Conservation (phyloP, 371 early-diverging fungal genomes). For the Phascolomyces articulosus region DNA sequence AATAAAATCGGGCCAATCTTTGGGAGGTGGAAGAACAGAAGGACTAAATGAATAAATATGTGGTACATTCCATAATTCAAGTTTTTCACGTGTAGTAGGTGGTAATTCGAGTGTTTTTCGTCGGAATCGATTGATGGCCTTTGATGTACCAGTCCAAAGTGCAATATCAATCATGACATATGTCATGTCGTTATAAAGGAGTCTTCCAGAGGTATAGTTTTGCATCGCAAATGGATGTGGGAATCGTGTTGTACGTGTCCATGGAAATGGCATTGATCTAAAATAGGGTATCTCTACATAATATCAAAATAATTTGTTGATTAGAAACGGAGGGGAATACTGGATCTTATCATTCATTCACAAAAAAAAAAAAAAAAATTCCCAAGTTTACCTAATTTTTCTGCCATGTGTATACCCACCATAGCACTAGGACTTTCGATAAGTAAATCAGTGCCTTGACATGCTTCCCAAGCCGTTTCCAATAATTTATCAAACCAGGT, state of each 20-base stretch:
- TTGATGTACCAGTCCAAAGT: constrained; percentile 69
- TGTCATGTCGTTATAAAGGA: constrained; percentile 81
- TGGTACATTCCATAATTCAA: constrained; percentile 64
- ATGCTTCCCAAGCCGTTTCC: constrained; percentile 66
- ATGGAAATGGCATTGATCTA: constrained; percentile 79
- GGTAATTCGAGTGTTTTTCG: constrained; percentile 56
- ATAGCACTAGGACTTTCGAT: constrained; percentile 80
- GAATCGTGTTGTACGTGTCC: constrained; percentile 75
- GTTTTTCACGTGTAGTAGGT: constrained; percentile 51
- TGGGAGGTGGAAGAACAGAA: constrained; percentile 66
- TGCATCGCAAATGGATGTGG: constrained; percentile 83
- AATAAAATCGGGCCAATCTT: constrained; percentile 81
- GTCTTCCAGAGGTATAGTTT: constrained; percentile 57
- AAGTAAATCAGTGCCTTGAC: constrained; percentile 73
- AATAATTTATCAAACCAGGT: constrained; percentile 77
- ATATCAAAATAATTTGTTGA: too few relatives aligned
- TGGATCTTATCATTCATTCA: neutral
- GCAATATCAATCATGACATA: constrained; percentile 78
- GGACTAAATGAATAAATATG: constrained; percentile 80
- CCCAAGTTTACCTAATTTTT: constrained; percentile 61
- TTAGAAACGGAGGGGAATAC: neutral
- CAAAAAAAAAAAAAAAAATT: neutral
- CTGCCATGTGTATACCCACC: constrained; percentile 81
- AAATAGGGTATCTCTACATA: constrained; percentile 65
- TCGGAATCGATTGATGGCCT: constrained; percentile 70